phyloP scores from a whole-genome alignment of 2,329 filamentous ascomycete genomes.

The Eurotiales sp. region DNA sequence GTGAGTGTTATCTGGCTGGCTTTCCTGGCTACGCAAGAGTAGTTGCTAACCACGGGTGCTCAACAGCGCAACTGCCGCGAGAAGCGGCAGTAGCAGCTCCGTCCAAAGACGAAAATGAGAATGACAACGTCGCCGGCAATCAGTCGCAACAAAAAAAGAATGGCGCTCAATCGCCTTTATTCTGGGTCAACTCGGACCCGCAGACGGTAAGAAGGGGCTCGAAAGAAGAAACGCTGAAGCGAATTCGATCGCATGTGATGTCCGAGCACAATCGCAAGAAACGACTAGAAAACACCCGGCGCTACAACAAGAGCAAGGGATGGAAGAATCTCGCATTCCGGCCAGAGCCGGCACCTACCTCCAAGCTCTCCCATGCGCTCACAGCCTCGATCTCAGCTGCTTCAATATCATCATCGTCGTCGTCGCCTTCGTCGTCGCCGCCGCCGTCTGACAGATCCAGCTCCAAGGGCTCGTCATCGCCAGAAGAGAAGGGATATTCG shows the following conservation, averaged over 20 bases:
- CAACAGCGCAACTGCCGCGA: neutral
- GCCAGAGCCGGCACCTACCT: conserved; percentile 19
- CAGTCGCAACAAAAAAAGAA: conserved; percentile 33
- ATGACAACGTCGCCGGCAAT: conserved; percentile 1
- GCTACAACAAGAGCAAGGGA: conserved; percentile 33
- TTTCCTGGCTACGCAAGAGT: neutral
- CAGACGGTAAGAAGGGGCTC: conserved; percentile 35
- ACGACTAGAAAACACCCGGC: conserved; percentile 35
- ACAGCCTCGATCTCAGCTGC: conserved; percentile 9
- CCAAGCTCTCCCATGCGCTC: conserved; percentile 9
- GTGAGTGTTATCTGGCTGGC: neutral
- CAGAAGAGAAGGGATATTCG: conserved; percentile 6
- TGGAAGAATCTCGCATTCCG: conserved; percentile 37
- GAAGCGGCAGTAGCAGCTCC: neutral
- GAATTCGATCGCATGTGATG: conserved; percentile 43
- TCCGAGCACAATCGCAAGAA: conserved; percentile 42
- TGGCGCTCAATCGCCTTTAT: conserved; percentile 33
- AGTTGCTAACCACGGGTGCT: neutral
- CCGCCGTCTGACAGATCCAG: conserved; percentile 2
- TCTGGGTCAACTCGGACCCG: conserved; percentile 39
- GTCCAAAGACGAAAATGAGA: conserved; percentile 1
- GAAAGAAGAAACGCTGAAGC: conserved; percentile 37
- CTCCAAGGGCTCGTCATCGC: conserved; percentile 12
- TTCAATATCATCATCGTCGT: conserved; percentile 2
- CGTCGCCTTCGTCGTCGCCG: conserved; percentile 2